phyloP scores from a whole-genome alignment of 2,329 filamentous ascomycete species.

The Alternaria alternata region DNA sequence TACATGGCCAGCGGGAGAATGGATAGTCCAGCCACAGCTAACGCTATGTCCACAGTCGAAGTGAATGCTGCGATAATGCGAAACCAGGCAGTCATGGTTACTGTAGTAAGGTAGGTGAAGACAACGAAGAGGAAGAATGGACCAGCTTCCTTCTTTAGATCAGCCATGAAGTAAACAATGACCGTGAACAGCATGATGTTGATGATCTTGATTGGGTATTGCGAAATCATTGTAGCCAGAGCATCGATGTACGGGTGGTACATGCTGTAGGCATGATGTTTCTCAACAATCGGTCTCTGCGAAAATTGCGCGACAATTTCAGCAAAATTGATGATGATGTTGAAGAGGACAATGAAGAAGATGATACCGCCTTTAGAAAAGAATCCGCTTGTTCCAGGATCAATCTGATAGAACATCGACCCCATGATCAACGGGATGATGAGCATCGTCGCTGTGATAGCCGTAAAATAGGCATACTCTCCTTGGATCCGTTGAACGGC shows the following conservation, averaged over 20 bases:
- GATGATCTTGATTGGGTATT: slow-evolving; percentile 55
- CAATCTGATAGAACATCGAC: slow-evolving; percentile 75
- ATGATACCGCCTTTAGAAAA: slow-evolving; percentile 58
- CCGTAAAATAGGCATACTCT: background rate
- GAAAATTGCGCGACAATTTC: slow-evolving; percentile 42
- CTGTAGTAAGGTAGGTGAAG: slow-evolving; percentile 20
- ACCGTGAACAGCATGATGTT: slow-evolving; percentile 52
- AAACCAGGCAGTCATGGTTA: background rate
- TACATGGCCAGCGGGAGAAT: slow-evolving; percentile 66
- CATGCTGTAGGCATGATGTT: slow-evolving; percentile 81
- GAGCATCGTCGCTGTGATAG: background rate
- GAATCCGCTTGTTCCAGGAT: background rate
- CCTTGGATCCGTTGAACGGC: background rate
- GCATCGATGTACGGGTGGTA: slow-evolving; percentile 88
- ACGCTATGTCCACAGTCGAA: background rate
- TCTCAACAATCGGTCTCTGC: slow-evolving; percentile 88
- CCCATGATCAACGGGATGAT: slow-evolving; percentile 76
- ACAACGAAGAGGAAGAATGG: slow-evolving; percentile 55
- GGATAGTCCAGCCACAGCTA: background rate
- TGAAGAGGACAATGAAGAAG: slow-evolving; percentile 85
- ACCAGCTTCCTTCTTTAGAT: slow-evolving; percentile 49
- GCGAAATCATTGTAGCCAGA: slow-evolving; percentile 55
- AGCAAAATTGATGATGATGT: slow-evolving; percentile 77
- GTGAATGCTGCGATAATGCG: background rate
- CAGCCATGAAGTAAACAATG: slow-evolving; percentile 55